Conservation (phyloP, 495 filamentous ascomycete species). For the Penicillium canescens region DNA sequence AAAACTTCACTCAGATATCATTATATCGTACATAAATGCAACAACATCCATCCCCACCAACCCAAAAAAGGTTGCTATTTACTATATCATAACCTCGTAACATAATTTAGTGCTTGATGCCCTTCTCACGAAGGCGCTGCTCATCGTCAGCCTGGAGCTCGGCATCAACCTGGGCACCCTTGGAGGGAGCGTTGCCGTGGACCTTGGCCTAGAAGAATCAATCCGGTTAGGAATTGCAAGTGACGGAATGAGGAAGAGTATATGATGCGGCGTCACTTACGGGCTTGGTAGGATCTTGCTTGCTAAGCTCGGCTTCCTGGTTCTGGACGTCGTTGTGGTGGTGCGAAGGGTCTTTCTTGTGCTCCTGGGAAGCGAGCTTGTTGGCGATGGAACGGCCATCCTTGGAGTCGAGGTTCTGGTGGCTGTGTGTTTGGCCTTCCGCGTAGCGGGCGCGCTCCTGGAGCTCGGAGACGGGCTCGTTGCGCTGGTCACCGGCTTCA, state of each 20-base stretch:
- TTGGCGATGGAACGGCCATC: slow-evolving; percentile 80
- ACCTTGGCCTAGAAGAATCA: slow-evolving; percentile 53
- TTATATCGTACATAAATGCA: slow-evolving; percentile 24
- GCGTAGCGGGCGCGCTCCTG: slow-evolving; percentile 57
- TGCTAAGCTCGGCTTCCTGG: slow-evolving; percentile 54
- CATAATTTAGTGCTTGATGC: slow-evolving; percentile 39
- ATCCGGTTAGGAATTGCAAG: neutral
- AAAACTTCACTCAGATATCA: neutral
- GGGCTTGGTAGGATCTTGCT: slow-evolving; percentile 68
- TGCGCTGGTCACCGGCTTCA: slow-evolving; percentile 73
- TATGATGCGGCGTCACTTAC: slow-evolving; percentile 41
- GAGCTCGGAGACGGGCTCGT: slow-evolving; percentile 56
- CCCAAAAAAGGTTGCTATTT: slow-evolving; percentile 3
- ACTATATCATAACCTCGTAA: slow-evolving; percentile 16
- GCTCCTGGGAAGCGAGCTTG: slow-evolving; percentile 62
- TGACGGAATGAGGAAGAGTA: neutral
- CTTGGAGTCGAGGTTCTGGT: slow-evolving; percentile 74
- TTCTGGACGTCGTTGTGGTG: slow-evolving; percentile 42
- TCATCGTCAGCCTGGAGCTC: slow-evolving; percentile 71
- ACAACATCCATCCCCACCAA: slow-evolving; percentile 4
- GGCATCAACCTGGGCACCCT: slow-evolving; percentile 70
- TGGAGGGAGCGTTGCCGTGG: slow-evolving; percentile 71
- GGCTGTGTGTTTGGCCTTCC: slow-evolving; percentile 66
- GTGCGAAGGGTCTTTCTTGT: slow-evolving; percentile 33
- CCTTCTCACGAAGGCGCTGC: slow-evolving; percentile 63